These are phyloP conservation scores for Podospora fimiseda DNA, from an alignment of 495 filamentous ascomycete genomes.

Conservation along the genomic window DNA sequence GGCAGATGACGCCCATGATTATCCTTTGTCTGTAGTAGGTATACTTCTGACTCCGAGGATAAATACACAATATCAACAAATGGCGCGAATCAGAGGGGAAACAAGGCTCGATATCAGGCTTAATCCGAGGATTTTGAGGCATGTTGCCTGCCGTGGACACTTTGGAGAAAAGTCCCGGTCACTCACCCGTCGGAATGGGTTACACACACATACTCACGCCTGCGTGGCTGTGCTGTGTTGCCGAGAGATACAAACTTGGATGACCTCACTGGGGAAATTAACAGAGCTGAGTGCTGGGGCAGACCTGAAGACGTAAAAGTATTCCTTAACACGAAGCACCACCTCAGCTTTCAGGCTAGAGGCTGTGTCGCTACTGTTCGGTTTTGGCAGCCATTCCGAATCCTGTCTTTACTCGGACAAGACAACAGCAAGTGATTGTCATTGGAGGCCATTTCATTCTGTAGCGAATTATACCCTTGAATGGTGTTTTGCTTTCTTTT, in stretches of 20 bases:
- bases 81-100: background rate
- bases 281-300: background rate
- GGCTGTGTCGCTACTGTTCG: too few species aligned
- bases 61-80: background rate
- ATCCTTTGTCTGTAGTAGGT: background rate
- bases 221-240: background rate
- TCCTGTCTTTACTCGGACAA: too few species aligned
- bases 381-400: too few species aligned
- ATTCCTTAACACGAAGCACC: background rate
- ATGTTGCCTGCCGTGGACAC: background rate
- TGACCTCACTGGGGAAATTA: background rate
- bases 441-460: too few species aligned
- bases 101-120: background rate
- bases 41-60: background rate
- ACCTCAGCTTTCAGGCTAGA: too few species aligned
- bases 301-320: background rate
- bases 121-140: background rate
- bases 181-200: background rate
- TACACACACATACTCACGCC: background rate
- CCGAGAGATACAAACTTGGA: background rate
- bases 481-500: too few species aligned
- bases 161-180: background rate
- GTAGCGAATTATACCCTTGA: too few species aligned
- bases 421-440: too few species aligned
- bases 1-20: background rate